Conservation (phyloP, 192 early-diverging fungal genomes). For the Fimicolochytrium jonesii region DNA sequence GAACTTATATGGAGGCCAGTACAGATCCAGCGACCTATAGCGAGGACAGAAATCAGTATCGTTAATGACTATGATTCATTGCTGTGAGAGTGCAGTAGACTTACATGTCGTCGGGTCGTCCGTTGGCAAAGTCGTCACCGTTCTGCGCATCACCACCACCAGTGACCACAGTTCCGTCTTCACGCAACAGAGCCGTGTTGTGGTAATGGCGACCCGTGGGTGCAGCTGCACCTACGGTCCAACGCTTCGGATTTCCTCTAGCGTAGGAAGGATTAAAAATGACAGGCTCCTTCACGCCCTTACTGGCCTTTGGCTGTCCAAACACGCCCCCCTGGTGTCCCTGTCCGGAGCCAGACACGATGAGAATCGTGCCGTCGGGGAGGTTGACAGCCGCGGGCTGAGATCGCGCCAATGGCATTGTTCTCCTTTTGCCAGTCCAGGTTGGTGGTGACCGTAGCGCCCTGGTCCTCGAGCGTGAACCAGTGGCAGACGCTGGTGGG, state of each 20-base stretch:
- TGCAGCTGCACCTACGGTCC: slow-evolving; percentile 11
- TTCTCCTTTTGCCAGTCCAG: slow-evolving; percentile 2
- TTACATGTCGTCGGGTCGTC: slow-evolving; percentile 9
- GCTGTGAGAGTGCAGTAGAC: too few relatives aligned
- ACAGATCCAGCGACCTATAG: not conserved
- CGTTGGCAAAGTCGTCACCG: slow-evolving; percentile 24
- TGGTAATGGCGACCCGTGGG: slow-evolving; percentile 8
- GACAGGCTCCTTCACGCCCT: slow-evolving; percentile 26
- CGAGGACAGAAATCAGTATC: not conserved
- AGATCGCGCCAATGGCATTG: slow-evolving; percentile 12
- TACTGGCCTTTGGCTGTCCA: not conserved
- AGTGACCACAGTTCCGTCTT: slow-evolving; percentile 33
- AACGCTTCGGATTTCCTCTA: slow-evolving; percentile 3
- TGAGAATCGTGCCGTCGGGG: not conserved
- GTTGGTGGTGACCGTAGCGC: too few relatives aligned
- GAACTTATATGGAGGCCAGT: slow-evolving; percentile 11
- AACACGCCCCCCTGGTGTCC: slow-evolving; percentile 9
- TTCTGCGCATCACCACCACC: slow-evolving; percentile 43
- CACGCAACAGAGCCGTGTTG: slow-evolving; percentile 24
- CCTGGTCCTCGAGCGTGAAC: slow-evolving; percentile 21
- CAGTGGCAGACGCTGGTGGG: slow-evolving; percentile 16
- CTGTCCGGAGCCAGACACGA: not conserved
- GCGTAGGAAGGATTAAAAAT: slow-evolving; percentile 25
- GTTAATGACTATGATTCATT: too few relatives aligned
- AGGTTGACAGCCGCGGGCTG: slow-evolving; percentile 6